phyloP scores from a whole-genome alignment of 2,329 filamentous ascomycete genomes.

The Xylaria sp. region DNA sequence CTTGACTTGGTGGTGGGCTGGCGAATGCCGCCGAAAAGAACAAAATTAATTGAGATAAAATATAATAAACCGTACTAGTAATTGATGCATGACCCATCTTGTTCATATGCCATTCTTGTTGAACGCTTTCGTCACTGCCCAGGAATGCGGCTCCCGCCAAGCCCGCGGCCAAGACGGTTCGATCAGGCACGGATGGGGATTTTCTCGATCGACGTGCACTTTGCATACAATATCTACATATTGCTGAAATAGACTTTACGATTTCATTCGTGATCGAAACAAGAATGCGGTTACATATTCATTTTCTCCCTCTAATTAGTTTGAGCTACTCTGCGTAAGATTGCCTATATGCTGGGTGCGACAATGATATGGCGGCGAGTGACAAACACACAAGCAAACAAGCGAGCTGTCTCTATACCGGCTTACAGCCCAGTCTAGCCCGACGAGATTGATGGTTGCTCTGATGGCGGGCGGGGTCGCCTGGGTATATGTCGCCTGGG shows the following conservation, averaged over 20 bases:
- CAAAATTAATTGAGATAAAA: not conserved
- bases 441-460: slow-evolving; percentile 7
- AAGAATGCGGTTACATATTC: not conserved
- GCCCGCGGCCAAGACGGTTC: slow-evolving; percentile 36
- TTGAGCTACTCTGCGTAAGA: not conserved
- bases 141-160: slow-evolving; percentile 40
- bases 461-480: slow-evolving; percentile 6
- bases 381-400: not conserved
- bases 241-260: not conserved
- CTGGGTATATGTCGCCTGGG: slow-evolving; percentile 12
- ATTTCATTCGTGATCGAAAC: not conserved
- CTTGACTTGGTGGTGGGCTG: not conserved
- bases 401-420: slow-evolving; percentile 4
- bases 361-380: not conserved
- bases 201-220: slow-evolving; percentile 26
- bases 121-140: slow-evolving; percentile 27
- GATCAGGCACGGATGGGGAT: slow-evolving; percentile 33
- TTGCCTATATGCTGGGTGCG: not conserved
- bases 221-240: not conserved
- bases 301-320: not conserved
- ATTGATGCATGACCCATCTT: slow-evolving; percentile 19
- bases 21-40: not conserved
- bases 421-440: slow-evolving; percentile 23
- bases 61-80: not conserved
- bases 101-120: slow-evolving; percentile 10